Base-by-base conservation (phyloP, 495 filamentous ascomycete genomes). In the Neurospora tetrasperma region DNA sequence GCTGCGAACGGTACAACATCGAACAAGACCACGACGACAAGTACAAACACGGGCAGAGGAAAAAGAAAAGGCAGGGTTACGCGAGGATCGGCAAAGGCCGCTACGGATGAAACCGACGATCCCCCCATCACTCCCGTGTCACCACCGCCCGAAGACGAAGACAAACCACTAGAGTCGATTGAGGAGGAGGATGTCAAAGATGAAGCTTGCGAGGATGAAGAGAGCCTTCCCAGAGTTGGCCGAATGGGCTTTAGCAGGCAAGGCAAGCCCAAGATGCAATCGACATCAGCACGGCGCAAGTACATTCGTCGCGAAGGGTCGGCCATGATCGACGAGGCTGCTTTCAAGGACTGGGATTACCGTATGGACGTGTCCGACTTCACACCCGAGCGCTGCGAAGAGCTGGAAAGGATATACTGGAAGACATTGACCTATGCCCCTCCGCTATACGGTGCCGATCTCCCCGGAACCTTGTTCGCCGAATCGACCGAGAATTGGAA, bases 401-500 rank as follows among this genome's bases (percentile, higher is more conserved):
- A 99, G 81, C 85, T 99, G 5, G 96, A 99, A 82, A 89, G 91
- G 38, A 89, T 89, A 70, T 99, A 99, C 80, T 99, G 96, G 96
- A 97, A 94, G 83, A 95, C 92, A 3, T 85, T 99, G 71, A 98
- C 94, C 69, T 98, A 93, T 82, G 96, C 93, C 74, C 92, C 92
- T 69, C 96, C 96, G 0, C 87, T 99, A 82, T 99, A 99, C 76
- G 96, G 96, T 42, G 96, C 96, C 10, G 96, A 99, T 83, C 95
- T 99, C 87, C 92, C 93, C 44, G 96, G 96, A 35, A 96, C 94
- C 4, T 86, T 99, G n/a, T 99, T 99, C 77, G 91, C 96, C 75
- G 94, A 98, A 20, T 86, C 87, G 5, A 92, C 89, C n/a, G 89
- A 90, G 23, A 85, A 83, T 27, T 99, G 96, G 96, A 98, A 99